Conservation (phyloP, 2,329 filamentous ascomycete genomes). For the Epichloe uncinata region DNA sequence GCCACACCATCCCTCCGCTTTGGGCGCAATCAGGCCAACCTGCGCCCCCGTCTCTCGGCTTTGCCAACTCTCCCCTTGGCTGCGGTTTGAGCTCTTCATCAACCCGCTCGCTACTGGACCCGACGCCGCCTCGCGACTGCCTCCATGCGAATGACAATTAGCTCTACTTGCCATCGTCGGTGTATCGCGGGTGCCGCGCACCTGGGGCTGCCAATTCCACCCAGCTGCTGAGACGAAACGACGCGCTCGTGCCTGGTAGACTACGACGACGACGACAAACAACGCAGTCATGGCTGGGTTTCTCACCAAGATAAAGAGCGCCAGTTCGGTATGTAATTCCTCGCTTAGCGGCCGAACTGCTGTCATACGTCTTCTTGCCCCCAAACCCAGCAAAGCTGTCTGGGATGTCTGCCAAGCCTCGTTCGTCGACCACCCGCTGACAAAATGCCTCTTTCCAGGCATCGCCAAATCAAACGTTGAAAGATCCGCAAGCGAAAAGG, state of each 20-base stretch:
- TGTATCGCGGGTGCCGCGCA: conserved; percentile 22
- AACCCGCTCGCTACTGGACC: not conserved
- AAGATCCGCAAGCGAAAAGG: conserved; percentile 38
- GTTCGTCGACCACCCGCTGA: conserved; percentile 17
- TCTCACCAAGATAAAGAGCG: conserved; percentile 45
- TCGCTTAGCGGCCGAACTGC: not conserved
- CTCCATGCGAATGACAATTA: conserved; percentile 2
- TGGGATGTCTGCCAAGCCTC: conserved; percentile 1
- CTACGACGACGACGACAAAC: not conserved
- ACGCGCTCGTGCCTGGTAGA: conserved; percentile 1
- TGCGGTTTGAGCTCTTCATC: not conserved
- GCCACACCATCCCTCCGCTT: conserved; percentile 1
- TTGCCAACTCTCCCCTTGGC: not conserved
- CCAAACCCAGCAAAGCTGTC: not conserved
- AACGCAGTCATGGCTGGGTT: conserved; percentile 38
- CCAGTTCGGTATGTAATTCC: conserved; percentile 35
- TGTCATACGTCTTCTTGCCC: not conserved
- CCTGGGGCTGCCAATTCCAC: conserved; percentile 18
- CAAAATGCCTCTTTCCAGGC: conserved; percentile 25
- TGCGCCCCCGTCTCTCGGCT: conserved; percentile 2
- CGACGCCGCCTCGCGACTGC: not conserved
- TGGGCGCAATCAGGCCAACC: conserved; percentile 1
- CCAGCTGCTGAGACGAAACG: conserved; percentile 6
- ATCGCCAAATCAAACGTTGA: conserved; percentile 26
- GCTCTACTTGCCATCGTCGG: conserved; percentile 13